Base-by-base conservation (phyloP, 164 flowering plant genomes). In the Hamamelis virginiana region DNA sequence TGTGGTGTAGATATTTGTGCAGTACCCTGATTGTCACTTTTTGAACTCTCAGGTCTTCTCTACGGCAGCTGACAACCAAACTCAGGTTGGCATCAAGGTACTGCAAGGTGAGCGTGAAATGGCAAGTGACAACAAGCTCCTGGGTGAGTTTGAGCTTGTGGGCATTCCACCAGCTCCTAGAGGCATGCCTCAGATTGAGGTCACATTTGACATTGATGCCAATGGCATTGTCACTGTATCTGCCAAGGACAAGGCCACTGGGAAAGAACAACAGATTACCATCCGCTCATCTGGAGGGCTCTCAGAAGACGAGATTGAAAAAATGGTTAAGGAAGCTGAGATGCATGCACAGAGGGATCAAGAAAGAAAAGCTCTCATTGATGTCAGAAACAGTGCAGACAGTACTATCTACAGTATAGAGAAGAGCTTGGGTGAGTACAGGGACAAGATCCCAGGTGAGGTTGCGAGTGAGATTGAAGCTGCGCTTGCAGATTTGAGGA, bases 51-150 rank as follows among this genome's bases (percentile, higher is more conserved):
- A 91, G 91, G 88, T 83, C 14, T 91, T 91, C 82, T 91, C 97
- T 4, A 91, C 97, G 1, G 97, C 94, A 26, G 92, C 94, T 43
- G 96, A 91, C 69, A 90, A 90, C 63, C 92, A 90, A 75, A 90
- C 92, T 50, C 91, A 86, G 52, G 93, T 89, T 43, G 90, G 90
- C 13, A 80, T 89, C 74, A 80, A 84, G 77, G 94, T 89, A 13
- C 71, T 87, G 18, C 91, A 89, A 78, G 91, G 94, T 48, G 91
- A 87, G 72, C 87, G 94, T 18, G 94, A 87, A 62, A 84, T 87
- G 90, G 90, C 91, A 10, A 8, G 87, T 1, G 91, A 86, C 74
- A 87, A 87, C 84, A 87, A 87, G 76, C 60, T 81, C 5, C 72
- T 87, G 11, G 91, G 91, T n/a, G 89, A 89, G 65, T 87, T 89